Conservation (phyloP, 495 filamentous ascomycete species). For the Cryomyces antarcticus region DNA sequence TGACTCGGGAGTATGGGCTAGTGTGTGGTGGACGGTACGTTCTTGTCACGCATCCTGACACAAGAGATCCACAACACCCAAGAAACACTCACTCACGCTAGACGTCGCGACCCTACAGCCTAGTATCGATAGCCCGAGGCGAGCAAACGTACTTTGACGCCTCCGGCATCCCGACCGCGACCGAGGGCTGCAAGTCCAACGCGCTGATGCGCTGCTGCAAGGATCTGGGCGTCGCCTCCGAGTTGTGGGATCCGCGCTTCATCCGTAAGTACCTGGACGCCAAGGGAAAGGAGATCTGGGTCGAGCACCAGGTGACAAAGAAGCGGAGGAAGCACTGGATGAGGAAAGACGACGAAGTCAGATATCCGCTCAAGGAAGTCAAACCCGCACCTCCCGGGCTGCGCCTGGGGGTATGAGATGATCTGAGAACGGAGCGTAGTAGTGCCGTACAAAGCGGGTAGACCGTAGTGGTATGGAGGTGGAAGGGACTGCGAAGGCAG, state of each 20-base stretch:
- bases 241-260: constrained; percentile 91
- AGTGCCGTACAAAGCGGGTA: too few species aligned
- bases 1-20: constrained; percentile 90
- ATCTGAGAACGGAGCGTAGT: too few species aligned
- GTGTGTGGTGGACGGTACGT: constrained; percentile 74
- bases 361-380: constrained; percentile 62
- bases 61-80: not conserved
- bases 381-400: not conserved
- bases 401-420: too few species aligned
- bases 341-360: constrained; percentile 62
- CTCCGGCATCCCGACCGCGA: constrained; percentile 87
- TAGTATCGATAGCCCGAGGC: constrained; percentile 81
- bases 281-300: constrained; percentile 57
- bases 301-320: constrained; percentile 67
- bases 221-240: constrained; percentile 83
- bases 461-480: too few species aligned
- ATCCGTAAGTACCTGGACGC: constrained; percentile 50
- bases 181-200: constrained; percentile 93
- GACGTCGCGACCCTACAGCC: constrained; percentile 42
- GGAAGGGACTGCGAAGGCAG: too few species aligned
- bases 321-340: constrained; percentile 74
- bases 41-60: not conserved
- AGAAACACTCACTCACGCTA: not conserved
- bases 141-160: constrained; percentile 89
- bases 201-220: constrained; percentile 95